Percentiles rank a stretch among this genome's conserved stretches.
Evolutionary conservation across 805 yeast genomes (phyloP).

Genomic region (Ogataea zsoltii): DNA sequence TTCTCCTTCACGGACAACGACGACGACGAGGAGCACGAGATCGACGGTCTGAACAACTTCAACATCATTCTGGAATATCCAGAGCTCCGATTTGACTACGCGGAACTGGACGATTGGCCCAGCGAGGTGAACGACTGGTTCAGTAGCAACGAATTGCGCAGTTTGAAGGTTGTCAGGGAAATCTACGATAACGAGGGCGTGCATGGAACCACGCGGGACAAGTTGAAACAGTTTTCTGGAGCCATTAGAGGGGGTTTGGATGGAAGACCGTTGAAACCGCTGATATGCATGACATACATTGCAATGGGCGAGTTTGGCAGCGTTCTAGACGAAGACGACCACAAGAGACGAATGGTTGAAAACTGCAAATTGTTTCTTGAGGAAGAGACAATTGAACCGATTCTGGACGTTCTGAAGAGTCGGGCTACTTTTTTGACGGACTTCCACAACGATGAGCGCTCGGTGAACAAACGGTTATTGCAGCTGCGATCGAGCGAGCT

Average conservation of each 20-base stretch:
- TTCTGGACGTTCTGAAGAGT: conserved; percentile 15
- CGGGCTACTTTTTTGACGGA: conserved; percentile 22
- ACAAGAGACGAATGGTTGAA: conserved; percentile 24
- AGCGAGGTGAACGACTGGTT: conserved; percentile 46
- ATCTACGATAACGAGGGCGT: conserved; percentile 8
- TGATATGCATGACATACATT: conserved; percentile 29
- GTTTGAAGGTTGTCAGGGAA: conserved; percentile 18
- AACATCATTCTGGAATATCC: conserved; percentile 41
- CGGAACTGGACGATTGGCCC: conserved; percentile 37
- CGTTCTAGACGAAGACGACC: conserved; percentile 20
- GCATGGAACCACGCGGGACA: background rate
- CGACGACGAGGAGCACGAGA: conserved; percentile 29
- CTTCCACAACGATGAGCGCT: conserved; percentile 20
- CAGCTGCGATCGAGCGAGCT: conserved; percentile 28
- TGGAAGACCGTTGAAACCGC: conserved; percentile 8
- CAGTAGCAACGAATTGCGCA: conserved; percentile 30
- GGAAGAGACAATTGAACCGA: conserved; percentile 11
- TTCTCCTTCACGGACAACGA: conserved; percentile 28
- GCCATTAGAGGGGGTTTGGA: background rate
- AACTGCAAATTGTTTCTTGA: conserved; percentile 26
- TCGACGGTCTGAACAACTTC: conserved; percentile 35
- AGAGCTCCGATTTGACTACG: conserved; percentile 43
- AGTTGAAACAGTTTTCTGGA: background rate
- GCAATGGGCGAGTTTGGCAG: conserved; percentile 33
- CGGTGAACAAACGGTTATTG: conserved; percentile 7